Conservation (phyloP, 2,329 filamentous ascomycete genomes). For the Xylaria sp. region DNA sequence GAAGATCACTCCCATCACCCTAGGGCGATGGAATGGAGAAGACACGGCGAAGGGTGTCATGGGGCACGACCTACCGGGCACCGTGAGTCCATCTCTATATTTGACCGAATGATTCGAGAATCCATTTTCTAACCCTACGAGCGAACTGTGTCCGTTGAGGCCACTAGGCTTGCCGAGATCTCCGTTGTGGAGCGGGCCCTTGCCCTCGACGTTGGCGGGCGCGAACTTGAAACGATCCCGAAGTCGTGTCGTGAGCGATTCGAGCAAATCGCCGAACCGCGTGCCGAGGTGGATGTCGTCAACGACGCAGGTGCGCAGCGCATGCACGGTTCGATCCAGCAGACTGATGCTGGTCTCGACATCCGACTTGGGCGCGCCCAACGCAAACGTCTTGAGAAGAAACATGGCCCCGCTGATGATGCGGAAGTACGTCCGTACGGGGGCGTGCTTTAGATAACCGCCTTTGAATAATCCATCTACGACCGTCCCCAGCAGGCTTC, state of each 20-base stretch:
- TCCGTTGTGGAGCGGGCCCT: conserved; percentile 53
- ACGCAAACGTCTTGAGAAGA: conserved; percentile 82
- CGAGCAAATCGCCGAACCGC: conserved; percentile 83
- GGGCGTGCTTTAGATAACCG: conserved; percentile 82
- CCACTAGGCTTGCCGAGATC: conserved; percentile 43
- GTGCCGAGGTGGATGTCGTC: conserved; percentile 89
- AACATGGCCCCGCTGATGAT: conserved; percentile 90
- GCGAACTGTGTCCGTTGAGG: conserved; percentile 46
- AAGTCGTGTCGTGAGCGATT: conserved; percentile 78
- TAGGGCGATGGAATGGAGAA: neutral
- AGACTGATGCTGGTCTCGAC: conserved; percentile 78
- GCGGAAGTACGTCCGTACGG: conserved; percentile 85
- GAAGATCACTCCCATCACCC: neutral
- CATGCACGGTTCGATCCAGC: conserved; percentile 78
- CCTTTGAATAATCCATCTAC: conserved; percentile 79
- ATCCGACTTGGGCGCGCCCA: conserved; percentile 81
- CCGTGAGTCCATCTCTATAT: conserved; percentile 43
- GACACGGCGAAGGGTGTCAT: neutral
- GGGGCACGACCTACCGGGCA: conserved; percentile 44
- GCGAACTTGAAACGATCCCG: conserved; percentile 78
- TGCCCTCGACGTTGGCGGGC: conserved; percentile 58
- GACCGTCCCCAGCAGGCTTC: conserved; percentile 79
- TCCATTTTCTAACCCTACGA: conserved; percentile 44
- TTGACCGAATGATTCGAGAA: conserved; percentile 42
- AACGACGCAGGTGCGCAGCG: conserved; percentile 79